These are phyloP conservation scores for Sordariomycetes sp. DNA, from an alignment of 2,329 filamentous ascomycete genomes.

Conservation along the genomic window DNA sequence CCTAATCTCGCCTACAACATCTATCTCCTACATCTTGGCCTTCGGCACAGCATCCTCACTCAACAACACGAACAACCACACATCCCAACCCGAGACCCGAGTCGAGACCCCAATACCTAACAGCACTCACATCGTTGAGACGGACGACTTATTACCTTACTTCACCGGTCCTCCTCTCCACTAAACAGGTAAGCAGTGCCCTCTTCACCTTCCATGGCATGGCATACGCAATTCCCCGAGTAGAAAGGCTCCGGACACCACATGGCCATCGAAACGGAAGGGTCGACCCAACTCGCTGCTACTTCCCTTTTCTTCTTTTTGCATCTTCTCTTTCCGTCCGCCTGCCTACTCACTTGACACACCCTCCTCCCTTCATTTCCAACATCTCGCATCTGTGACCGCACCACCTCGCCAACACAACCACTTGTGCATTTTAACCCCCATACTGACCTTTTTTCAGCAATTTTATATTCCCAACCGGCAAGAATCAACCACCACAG, in stretches of 20 bases:
- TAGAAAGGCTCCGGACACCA: neutral
- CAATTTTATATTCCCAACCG: neutral
- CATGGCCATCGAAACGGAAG: neutral
- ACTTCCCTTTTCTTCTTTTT: neutral
- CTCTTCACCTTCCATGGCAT: neutral
- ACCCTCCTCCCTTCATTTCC: neutral
- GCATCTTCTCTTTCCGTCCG: neutral
- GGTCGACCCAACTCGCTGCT: neutral
- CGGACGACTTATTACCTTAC: neutral
- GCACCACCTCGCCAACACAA: neutral
- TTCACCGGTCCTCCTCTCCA: neutral
- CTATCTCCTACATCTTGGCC: neutral
- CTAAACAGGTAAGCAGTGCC: neutral
- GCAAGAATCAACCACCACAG: neutral
- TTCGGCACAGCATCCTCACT: neutral
- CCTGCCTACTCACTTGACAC: neutral
- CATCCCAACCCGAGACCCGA: neutral
- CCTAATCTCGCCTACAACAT: neutral
- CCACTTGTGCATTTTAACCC: neutral
- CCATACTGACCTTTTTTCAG: neutral
- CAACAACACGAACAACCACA: neutral
- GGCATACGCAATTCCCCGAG: neutral
- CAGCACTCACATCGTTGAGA: neutral
- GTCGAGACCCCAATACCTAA: neutral
- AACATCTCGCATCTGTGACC: neutral